Base-by-base conservation (phyloP, 306 rosid genomes). In the Psophocarpus tetragonolobus region DNA sequence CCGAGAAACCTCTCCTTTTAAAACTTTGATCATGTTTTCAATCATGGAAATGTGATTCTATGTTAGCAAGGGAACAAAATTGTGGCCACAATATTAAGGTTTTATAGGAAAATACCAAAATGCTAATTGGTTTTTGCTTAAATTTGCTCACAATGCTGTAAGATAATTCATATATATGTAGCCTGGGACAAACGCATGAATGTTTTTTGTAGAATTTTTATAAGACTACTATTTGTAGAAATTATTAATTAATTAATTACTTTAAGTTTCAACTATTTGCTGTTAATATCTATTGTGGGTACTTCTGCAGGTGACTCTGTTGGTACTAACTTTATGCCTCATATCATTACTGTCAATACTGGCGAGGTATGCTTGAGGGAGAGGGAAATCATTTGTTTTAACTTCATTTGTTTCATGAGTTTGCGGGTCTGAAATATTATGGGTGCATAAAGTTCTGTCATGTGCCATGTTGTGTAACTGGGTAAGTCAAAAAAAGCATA, bases 271-370 rank as follows among this genome's bases (percentile, higher is more conserved):
- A 21, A 47, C 17, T 39, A 18, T n/a, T 38, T 51, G 73, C 23
- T 75, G 14, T 45, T 84, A 30, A 75, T 75, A 39, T 47, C 53
- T 61, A 11, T 18, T 57, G 41, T 72, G 74, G 20, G 69, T 62
- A 9, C 27, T 73, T 58, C 36, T 78, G 76, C 27, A 93, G 94
- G 89, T 61, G 89, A 87, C 48, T 54, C 86, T 27, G 36, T 84
- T 17, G 93, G 95, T n/a, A 86, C 86, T 62, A 84, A 71, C 62
- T 90, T 89, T 70, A 82, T 80, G 90, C 90, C 96, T 60, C 96
- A 89, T 74, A 82, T 93, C 78, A 89, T 93, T 71, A 76, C 81
- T 1, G 88, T 89, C 74, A 82, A 84, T 26, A 69, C 88, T 54
- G 96, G 92, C 8, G 92, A 93, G 94, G 96, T 93, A 87, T 12